These are phyloP conservation scores for Rhodotorula graminis DNA, from an alignment of 768 basidiomycete species.

Conservation along the genomic window DNA sequence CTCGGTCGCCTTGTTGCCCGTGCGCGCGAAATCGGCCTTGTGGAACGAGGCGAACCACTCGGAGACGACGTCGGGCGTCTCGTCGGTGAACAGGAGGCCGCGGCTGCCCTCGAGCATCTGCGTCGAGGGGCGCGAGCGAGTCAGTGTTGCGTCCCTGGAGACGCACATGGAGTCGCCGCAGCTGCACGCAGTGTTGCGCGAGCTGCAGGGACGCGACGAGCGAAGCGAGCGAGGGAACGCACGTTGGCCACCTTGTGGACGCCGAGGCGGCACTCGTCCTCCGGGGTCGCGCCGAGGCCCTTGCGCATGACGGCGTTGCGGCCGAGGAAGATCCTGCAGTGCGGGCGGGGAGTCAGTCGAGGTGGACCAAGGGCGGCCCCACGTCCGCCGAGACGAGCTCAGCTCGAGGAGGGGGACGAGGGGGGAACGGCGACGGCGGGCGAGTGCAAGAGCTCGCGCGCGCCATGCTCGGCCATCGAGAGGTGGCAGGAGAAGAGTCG, in stretches of 20 bases:
- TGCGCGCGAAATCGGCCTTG: constrained; percentile 83
- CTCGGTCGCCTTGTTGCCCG: constrained; percentile 71
- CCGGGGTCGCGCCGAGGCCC: constrained; percentile 78
- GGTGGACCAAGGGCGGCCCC: background rate
- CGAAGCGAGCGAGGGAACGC: constrained; percentile 41
- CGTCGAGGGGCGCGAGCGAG: background rate
- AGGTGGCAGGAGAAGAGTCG: too few species aligned
- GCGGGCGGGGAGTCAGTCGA: background rate
- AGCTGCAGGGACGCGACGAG: too few species aligned
- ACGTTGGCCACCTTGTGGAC: constrained; percentile 75
- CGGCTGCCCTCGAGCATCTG: constrained; percentile 93
- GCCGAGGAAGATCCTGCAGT: constrained; percentile 41
- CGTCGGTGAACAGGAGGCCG: constrained; percentile 86
- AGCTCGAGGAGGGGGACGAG: background rate
- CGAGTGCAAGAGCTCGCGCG: background rate
- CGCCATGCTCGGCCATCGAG: too few species aligned
- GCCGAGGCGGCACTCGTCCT: constrained; percentile 76
- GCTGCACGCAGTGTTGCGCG: background rate
- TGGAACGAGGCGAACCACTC: constrained; percentile 92
- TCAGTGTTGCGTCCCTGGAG: background rate
- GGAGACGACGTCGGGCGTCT: constrained; percentile 78
- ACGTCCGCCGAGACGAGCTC: background rate
- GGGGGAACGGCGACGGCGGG: background rate
- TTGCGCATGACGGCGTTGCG: constrained; percentile 78
- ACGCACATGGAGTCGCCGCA: too few species aligned